These are phyloP conservation scores for Blepharisma undulans DNA, from an alignment of 169 alveolate genomes.

Conservation along the genomic window DNA sequence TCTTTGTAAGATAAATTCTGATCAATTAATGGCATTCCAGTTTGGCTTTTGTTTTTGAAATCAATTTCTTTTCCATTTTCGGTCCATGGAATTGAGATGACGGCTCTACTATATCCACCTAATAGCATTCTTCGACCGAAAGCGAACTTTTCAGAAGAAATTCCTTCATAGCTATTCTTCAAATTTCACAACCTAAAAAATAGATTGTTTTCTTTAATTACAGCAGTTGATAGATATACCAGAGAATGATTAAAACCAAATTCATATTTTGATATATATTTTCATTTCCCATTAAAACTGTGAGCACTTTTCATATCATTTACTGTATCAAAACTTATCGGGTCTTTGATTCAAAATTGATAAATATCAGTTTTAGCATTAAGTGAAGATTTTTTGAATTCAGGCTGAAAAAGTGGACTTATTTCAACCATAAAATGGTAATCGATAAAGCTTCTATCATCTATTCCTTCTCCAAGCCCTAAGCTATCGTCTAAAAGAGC, in stretches of 20 bases:
- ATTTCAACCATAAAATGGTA: neutral
- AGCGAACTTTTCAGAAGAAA: neutral
- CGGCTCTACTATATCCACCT: neutral
- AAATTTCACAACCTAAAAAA: neutral
- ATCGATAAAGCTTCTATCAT: neutral
- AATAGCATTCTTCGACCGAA: neutral
- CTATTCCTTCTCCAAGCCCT: neutral
- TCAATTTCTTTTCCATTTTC: neutral
- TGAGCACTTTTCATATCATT: neutral
- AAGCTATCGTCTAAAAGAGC: neutral
- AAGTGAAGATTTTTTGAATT: neutral
- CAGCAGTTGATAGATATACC: neutral
- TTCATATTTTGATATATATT: neutral
- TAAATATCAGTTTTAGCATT: neutral
- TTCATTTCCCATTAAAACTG: neutral
- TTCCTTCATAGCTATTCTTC: neutral
- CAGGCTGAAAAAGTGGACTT: neutral
- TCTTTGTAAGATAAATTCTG: neutral
- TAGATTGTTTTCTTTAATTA: neutral
- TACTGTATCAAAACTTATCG: neutral
- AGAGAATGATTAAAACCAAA: neutral
- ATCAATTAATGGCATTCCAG: neutral
- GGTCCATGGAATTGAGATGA: neutral
- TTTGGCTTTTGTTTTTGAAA: neutral
- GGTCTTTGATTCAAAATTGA: neutral